A percentile compares a stretch with the other conserved stretches of the same genome.
Evolutionary conservation across 2,329 filamentous ascomycete species (phyloP).

Genomic region (Juglanconis juglandina): DNA sequence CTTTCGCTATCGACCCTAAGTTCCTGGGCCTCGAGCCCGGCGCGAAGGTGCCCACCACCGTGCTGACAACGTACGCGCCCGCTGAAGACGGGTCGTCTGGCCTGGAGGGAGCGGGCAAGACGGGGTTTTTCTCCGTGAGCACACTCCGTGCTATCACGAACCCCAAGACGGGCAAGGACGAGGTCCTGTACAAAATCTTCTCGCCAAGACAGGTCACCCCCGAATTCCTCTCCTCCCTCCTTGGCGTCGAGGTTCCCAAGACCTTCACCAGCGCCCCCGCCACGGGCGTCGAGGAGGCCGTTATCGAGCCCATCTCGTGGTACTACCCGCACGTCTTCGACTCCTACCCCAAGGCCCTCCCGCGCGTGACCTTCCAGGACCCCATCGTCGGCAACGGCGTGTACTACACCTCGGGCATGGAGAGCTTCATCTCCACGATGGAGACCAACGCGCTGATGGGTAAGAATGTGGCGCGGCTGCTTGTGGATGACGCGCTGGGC

Average conservation of each 20-base stretch:
- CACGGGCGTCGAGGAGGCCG: slow-evolving; percentile 29
- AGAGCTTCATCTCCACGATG: slow-evolving; percentile 96
- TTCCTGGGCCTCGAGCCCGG: slow-evolving; percentile 67
- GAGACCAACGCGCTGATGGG: slow-evolving; percentile 93
- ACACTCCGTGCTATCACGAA: slow-evolving; percentile 64
- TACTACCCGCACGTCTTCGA: slow-evolving; percentile 74
- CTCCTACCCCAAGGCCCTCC: slow-evolving; percentile 81
- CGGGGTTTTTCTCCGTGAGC: slow-evolving; percentile 84
- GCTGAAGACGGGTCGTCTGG: slow-evolving; percentile 51
- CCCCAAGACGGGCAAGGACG: slow-evolving; percentile 48
- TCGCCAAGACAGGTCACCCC: slow-evolving; percentile 52
- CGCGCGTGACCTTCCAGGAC: slow-evolving; percentile 83
- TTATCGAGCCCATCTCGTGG: slow-evolving; percentile 63
- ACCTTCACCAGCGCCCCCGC: slow-evolving; percentile 21
- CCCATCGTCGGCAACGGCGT: slow-evolving; percentile 63
- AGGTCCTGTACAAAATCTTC: slow-evolving; percentile 65
- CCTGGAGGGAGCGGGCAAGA: slow-evolving; percentile 61
- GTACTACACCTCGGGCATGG: slow-evolving; percentile 74
- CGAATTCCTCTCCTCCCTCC: slow-evolving; percentile 49
- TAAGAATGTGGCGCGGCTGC: slow-evolving; percentile 72
- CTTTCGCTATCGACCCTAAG: slow-evolving; percentile 63
- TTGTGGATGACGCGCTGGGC: slow-evolving; percentile 58
- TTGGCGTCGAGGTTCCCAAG: slow-evolving; percentile 46
- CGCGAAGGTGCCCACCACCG: slow-evolving; percentile 63
- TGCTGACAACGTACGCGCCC: slow-evolving; percentile 77